Evolutionary conservation across 2,329 filamentous ascomycete genomes (phyloP).

Genomic region (Huntiella bhutanensis): DNA sequence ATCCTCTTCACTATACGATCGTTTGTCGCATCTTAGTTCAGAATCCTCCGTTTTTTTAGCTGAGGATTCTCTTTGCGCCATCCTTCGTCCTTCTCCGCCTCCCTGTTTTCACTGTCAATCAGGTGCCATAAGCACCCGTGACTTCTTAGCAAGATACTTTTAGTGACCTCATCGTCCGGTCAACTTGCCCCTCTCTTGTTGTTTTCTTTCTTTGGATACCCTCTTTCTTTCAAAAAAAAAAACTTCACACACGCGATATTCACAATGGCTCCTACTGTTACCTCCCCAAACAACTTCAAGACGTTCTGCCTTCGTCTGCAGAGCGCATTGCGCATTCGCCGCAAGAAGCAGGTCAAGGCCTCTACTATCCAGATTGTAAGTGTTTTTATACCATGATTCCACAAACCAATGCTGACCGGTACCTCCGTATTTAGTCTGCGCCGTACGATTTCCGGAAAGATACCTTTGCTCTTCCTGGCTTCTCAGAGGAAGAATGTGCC

Average conservation of each 20-base stretch:
- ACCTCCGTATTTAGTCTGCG: slow-evolving; percentile 26
- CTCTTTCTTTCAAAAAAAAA: background rate
- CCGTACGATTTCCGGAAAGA: slow-evolving; percentile 41
- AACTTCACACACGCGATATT: background rate
- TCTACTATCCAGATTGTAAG: slow-evolving; percentile 27
- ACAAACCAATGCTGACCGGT: background rate
- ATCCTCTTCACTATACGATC: background rate
- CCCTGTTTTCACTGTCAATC: background rate
- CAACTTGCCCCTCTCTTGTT: background rate
- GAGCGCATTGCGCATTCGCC: slow-evolving; percentile 21
- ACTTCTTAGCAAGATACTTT: background rate
- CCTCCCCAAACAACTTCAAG: slow-evolving; percentile 21
- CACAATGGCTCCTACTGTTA: slow-evolving; percentile 8
- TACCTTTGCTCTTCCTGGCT: slow-evolving; percentile 31
- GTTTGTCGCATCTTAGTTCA: background rate
- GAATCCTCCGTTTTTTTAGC: background rate
- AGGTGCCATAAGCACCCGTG: background rate
- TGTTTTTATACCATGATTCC: background rate
- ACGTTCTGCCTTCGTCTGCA: slow-evolving; percentile 27
- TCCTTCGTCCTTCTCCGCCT: background rate
- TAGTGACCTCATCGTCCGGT: background rate
- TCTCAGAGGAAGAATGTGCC: slow-evolving; percentile 39
- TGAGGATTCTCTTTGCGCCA: background rate
- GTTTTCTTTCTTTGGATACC: background rate
- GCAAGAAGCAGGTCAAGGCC: slow-evolving; percentile 23